Percentiles rank a stretch among this genome's conserved stretches.
Evolutionary conservation across 106 monocot species (phyloP).

Genomic region (Dendrobium chrysotoxum): DNA sequence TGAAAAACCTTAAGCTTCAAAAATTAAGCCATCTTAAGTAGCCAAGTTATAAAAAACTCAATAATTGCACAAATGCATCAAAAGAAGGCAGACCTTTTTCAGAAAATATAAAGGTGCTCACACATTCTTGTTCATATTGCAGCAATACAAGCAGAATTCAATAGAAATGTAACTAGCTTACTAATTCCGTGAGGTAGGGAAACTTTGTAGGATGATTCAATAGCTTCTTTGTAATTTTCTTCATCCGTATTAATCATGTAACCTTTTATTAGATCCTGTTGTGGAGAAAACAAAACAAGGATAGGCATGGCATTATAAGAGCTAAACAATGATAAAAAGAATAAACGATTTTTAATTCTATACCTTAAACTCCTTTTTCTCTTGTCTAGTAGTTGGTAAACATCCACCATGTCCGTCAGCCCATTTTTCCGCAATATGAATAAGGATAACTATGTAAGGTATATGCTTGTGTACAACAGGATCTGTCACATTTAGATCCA

Average conservation of each 20-base stretch:
- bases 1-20: neutral
- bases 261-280: slow-evolving; percentile 69
- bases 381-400: slow-evolving; percentile 86
- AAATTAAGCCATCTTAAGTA: neutral
- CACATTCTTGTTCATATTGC: neutral
- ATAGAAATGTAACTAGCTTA: slow-evolving; percentile 36
- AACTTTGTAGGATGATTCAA: slow-evolving; percentile 88
- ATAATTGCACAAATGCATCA: neutral
- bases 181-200: slow-evolving; percentile 71
- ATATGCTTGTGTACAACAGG: slow-evolving; percentile 91
- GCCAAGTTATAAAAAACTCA: neutral
- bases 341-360: neutral
- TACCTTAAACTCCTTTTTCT: slow-evolving; percentile 97
- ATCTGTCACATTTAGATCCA: slow-evolving; percentile 62
- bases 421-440: slow-evolving; percentile 88
- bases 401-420: slow-evolving; percentile 56
- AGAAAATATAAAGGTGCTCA: neutral
- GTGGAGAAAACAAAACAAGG: slow-evolving; percentile 1
- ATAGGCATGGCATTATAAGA: slow-evolving; percentile 1
- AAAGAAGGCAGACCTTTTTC: neutral
- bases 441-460: slow-evolving; percentile 88
- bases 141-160: neutral
- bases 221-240: slow-evolving; percentile 97
- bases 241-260: slow-evolving; percentile 85
- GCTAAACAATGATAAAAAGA: neutral